Evolutionary conservation across 2,329 filamentous ascomycete species (phyloP), one percentile per base, ranked within the genome.

Genomic region (Pseudogymnoascus sp.): DNA sequence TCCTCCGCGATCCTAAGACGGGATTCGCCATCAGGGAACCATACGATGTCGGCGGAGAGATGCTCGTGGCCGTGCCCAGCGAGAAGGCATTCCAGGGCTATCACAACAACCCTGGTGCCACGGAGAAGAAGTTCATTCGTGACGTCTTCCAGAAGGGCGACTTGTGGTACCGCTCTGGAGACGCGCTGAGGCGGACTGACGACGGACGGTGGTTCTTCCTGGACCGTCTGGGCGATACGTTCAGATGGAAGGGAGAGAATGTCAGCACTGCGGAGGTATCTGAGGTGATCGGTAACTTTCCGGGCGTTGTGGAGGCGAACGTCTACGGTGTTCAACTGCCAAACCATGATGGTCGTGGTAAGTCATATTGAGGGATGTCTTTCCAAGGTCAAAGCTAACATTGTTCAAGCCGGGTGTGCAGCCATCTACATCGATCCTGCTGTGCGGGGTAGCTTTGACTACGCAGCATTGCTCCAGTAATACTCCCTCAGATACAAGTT

Each of bases 21-120:
- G 88, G 88, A 0, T 89, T 90, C 65, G 89, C 83, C 0, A 77
- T 77, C 31, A 81, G 88, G 28, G 80, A 82, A 60, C 74, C 85
- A 0, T 89, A 89, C 70, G 84, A 85, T 12, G 79, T 84, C 43
- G 89, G 89, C 3, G 89, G 89, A n/a, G 89, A 93, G 75, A 88
- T 93, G 12, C 75, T 93, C 28, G 83, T 91, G n/a, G 75, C 69
- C 11, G 78, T 88, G 14, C 80, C 84, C 0, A 76, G 79, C 59
- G 80, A 84, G 49, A 81, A 14, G 9, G 77, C 77, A 6, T 93
- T 89, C 71, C 80, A 83, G 11, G 89, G 89, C 1, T 93, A 93
- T 73, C 88, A 84, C 63, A 82, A 84, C 64, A 87, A 91, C 70
- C 78, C 81, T 0, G 81, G 84, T 38, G 89, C 88, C 0, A 90